Evolutionary conservation across 495 filamentous ascomycete genomes (phyloP), one percentile per base, ranked within the genome.

Genomic region (Penicillium odoratum): DNA sequence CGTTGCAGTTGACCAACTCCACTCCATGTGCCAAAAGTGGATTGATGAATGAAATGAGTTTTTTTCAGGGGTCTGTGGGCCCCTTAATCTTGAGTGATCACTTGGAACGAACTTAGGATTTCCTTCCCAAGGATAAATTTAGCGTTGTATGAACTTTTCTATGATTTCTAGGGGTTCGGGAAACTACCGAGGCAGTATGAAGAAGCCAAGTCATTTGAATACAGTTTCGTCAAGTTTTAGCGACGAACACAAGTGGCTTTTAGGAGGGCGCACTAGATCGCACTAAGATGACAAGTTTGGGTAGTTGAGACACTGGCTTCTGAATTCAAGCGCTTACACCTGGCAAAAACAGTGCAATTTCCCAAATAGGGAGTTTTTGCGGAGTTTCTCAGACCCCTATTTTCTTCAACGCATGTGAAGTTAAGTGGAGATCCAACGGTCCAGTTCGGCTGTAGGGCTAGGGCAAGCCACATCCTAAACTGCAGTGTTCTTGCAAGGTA

Each of bases 381-480:
- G 21, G 21, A 21, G n/a, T 11, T 26, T 18, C 21, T 3, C 16
- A 25, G 45, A 29, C 21, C 28, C 21, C 8, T 46, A 28, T 3
- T 21, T 1, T 21, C 18, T 21, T 11, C 43, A 8, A 25, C 25
- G 6, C 3, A 5, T 47, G 45, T 21, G 21, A 21, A 21, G 21
- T 21, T 1, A 21, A 21, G 45, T 47, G 45, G 45, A 26, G 45
- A 2, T 28, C 11, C 2, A 5, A 47, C 16, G 16, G 31, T 30
- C 15, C 16, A 51, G 34, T 31, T 40, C 34, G n/a, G 10, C 25
- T 9, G 7, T 38, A 36, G 30, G 33, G 49, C 49, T 51, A 51
- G 49, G 49, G 49, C 33, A 51, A 31, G 49, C 49, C 49, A 51
- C 49, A 46, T 43, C 21, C 51, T 7, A 30, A 48, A n/a, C 36